Conservation (phyloP, 805 yeast species). For the Wickerhamomyces strasburgensis region DNA sequence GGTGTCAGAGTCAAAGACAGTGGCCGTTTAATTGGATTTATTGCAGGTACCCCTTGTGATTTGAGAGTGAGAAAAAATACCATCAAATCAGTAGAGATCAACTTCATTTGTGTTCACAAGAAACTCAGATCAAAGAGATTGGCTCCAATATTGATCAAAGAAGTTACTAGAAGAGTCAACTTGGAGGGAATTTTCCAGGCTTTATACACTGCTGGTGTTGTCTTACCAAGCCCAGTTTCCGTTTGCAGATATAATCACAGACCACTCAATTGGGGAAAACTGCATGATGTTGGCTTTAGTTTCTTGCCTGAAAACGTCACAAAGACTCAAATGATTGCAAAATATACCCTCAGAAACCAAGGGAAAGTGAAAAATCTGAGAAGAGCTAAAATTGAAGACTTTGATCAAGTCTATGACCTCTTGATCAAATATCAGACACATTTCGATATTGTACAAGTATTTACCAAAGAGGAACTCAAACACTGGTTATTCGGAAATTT, state of each 20-base stretch:
- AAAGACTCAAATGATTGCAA: conserved; percentile 63
- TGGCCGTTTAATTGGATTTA: conserved; percentile 82
- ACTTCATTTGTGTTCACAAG: conserved; percentile 91
- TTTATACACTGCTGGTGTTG: conserved; percentile 86
- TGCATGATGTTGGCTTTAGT: conserved; percentile 87
- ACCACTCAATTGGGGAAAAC: conserved; percentile 86
- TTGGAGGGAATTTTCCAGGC: conserved; percentile 90
- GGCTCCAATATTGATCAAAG: conserved; percentile 91
- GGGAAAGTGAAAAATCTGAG: conserved; percentile 49
- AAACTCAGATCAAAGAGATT: conserved; percentile 88
- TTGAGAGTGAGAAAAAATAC: conserved; percentile 53
- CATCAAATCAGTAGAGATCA: conserved; percentile 77
- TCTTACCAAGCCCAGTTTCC: conserved; percentile 88
- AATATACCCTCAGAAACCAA: conserved; percentile 52
- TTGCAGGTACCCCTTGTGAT: conserved; percentile 80
- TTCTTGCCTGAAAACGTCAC: conserved; percentile 71
- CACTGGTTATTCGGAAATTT: conserved; percentile 76
- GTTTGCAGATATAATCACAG: conserved; percentile 90
- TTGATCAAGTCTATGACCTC: conserved; percentile 57
- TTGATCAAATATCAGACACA: conserved; percentile 59
- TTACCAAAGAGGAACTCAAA: conserved; percentile 60
- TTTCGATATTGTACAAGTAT: conserved; percentile 69
- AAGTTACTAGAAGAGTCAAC: conserved; percentile 90
- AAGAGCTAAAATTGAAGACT: conserved; percentile 50
- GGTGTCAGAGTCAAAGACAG: conserved; percentile 84